phyloP scores from a whole-genome alignment of 225 moss, liverwort and hornwort species.

The Lunularia cruciata region DNA sequence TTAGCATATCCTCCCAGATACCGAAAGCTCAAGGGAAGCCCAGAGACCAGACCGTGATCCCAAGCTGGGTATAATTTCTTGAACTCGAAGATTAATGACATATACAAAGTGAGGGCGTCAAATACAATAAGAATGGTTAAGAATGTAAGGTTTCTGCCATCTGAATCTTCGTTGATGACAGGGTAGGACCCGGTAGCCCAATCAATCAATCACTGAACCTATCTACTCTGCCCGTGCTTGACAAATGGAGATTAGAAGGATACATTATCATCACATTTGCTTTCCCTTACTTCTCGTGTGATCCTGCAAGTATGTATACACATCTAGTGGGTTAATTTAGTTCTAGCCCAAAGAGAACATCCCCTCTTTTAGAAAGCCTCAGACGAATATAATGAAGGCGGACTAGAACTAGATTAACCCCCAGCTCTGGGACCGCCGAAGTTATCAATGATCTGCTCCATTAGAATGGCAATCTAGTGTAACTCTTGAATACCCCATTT shows the following conservation, averaged over 20 bases:
- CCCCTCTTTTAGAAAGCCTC: too few relatives aligned
- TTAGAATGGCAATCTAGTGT: neutral
- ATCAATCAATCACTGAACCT: slow-evolving; percentile 12
- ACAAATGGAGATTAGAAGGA: too few relatives aligned
- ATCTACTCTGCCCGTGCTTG: neutral
- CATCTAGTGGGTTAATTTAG: slow-evolving; percentile 14
- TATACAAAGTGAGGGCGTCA: slow-evolving; percentile 6
- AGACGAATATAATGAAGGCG: too few relatives aligned
- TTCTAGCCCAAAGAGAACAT: neutral
- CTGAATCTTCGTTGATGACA: neutral
- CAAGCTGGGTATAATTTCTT: too few relatives aligned
- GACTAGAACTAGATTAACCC: slow-evolving; percentile 5
- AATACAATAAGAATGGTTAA: neutral
- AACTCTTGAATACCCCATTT: neutral
- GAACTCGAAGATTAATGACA: too few relatives aligned
- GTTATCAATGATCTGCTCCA: neutral
- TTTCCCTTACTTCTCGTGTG: neutral
- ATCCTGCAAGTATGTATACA: neutral
- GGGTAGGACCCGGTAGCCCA: neutral
- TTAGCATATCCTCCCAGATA: too few relatives aligned
- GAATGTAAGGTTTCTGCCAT: slow-evolving; percentile 11
- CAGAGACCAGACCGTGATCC: too few relatives aligned
- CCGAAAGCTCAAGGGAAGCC: too few relatives aligned
- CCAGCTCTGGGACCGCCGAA: neutral
- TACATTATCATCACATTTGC: neutral